phyloP scores from a whole-genome alignment of 257 asterid genomes.

The Solanum paucissectum region DNA sequence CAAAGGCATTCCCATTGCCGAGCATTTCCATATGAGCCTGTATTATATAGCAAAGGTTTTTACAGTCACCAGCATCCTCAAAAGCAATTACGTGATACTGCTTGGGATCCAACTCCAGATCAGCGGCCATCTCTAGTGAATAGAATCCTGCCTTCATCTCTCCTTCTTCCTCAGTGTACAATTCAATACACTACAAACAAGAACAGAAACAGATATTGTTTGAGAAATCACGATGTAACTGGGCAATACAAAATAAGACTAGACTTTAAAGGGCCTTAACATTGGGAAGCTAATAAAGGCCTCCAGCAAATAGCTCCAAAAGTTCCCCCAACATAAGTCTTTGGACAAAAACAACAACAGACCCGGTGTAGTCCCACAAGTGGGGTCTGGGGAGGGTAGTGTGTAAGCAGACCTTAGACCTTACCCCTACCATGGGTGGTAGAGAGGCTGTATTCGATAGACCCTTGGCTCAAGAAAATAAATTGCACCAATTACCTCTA shows the following conservation, averaged over 20 bases:
- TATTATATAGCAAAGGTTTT: constrained; percentile 76
- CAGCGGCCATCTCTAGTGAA: constrained; percentile 94
- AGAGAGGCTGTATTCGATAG: background rate
- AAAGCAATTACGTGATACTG: constrained; percentile 80
- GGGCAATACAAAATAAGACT: background rate
- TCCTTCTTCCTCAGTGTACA: constrained; percentile 58
- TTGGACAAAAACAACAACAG: background rate
- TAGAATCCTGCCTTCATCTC: constrained; percentile 80
- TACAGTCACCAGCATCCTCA: constrained; percentile 84
- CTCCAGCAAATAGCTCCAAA: background rate
- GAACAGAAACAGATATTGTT: constrained; percentile 1
- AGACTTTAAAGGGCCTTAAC: background rate
- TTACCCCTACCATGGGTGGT: background rate
- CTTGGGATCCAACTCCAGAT: constrained; percentile 89
- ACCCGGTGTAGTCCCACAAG: background rate
- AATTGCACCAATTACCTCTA: background rate
- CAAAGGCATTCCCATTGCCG: constrained; percentile 79
- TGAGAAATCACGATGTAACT: background rate
- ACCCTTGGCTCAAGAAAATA: background rate
- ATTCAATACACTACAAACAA: constrained; percentile 66
- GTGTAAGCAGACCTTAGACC: background rate
- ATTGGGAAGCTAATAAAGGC: background rate
- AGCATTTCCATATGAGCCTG: constrained; percentile 81
- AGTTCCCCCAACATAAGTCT: background rate
- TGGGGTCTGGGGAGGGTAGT: background rate